A percentile compares a stretch with the other conserved stretches of the same genome.
Evolutionary conservation across 805 yeast species (phyloP).

Genomic region (Candida maesae): DNA sequence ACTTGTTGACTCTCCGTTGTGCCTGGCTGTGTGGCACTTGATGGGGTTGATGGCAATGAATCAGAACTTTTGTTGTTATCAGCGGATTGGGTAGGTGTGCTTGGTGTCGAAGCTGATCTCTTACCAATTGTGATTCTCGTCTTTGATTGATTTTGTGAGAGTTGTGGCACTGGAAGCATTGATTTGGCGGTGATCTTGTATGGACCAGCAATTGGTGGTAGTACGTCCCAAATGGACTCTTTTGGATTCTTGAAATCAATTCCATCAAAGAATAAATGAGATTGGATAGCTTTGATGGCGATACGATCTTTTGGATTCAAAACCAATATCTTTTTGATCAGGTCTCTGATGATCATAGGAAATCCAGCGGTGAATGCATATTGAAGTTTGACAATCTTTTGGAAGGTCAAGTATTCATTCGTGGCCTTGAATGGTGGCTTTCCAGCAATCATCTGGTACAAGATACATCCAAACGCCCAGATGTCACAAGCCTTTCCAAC

Average conservation of each 20-base stretch:
- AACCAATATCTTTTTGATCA: slow-evolving; percentile 64
- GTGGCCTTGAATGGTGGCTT: slow-evolving; percentile 84
- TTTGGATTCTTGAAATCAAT: slow-evolving; percentile 48
- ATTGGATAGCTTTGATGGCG: slow-evolving; percentile 51
- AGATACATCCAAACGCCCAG: slow-evolving; percentile 98
- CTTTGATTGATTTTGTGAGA: slow-evolving; percentile 18
- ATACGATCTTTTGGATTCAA: slow-evolving; percentile 62
- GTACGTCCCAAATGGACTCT: slow-evolving; percentile 51
- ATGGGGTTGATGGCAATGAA: slow-evolving; percentile 11
- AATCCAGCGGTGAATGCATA: slow-evolving; percentile 84
- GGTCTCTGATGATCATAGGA: slow-evolving; percentile 67
- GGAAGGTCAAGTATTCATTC: slow-evolving; percentile 77
- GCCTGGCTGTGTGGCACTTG: slow-evolving; percentile 10
- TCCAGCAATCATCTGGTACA: slow-evolving; percentile 94
- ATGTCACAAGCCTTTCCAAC: slow-evolving; percentile 93
- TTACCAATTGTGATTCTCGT: slow-evolving; percentile 25
- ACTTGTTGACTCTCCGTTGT: slow-evolving; percentile 27
- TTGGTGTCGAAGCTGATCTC: slow-evolving; percentile 23
- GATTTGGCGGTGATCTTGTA: slow-evolving; percentile 73
- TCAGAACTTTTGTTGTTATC: slow-evolving; percentile 8
- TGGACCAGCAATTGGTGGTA: slow-evolving; percentile 66
- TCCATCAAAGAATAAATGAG: slow-evolving; percentile 58
- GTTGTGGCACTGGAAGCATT: slow-evolving; percentile 69
- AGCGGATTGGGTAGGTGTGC: slow-evolving; percentile 16
- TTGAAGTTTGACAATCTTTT: slow-evolving; percentile 74